Base-by-base conservation (phyloP, 805 yeast species). In the Hanseniaspora occidentalis region DNA sequence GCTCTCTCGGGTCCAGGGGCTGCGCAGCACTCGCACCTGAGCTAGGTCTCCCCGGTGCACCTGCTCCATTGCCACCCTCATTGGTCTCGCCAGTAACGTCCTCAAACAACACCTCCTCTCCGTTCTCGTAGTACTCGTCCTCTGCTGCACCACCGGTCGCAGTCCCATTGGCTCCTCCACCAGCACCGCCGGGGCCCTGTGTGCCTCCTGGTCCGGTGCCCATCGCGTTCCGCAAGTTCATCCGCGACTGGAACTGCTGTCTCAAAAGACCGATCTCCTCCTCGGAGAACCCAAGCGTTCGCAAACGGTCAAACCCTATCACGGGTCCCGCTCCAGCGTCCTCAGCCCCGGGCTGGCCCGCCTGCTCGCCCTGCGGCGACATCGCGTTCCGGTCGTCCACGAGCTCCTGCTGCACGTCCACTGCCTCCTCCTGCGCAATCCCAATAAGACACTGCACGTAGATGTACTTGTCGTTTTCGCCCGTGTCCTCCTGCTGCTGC, bases 371-470 rank as follows among this genome's bases (percentile, higher is more conserved):
- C 36, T 3, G 48, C 51, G 11, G 46, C 46, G 4, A 43, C 45
- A 41, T 56, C 57, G 16, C 9, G 6, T 16, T 16, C 9, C 33
- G n/a, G 18, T 29, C 33, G 9, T 29, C 33, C 17, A n/a, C 33
- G 10, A 29, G 17, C 33, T 29, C 33, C 17, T 29, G 16, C 6
- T 29, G 33, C 33, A 29, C 33, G 51, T 81, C 88, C 38, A 73
- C 49, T 38, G 69, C 71, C 38, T 69, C 74, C 49, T 83, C 94
- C 35, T 59, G 55, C 24, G 57, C 61, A 18, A 71, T 77, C 6
- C 95, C 95, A 11, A 84, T 68, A 4, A 84, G 71, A 60, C 95
- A 84, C 54, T 84, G 94, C 3, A 85, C 66, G 51, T 77, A 83
- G n/a, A 80, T 61, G 36, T 61, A 18, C 36, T 33, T 33, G 22